Evolutionary conservation across 345 rosid species (phyloP), one percentile per base, ranked within the genome.

Genomic region (Populus ilicifolia): DNA sequence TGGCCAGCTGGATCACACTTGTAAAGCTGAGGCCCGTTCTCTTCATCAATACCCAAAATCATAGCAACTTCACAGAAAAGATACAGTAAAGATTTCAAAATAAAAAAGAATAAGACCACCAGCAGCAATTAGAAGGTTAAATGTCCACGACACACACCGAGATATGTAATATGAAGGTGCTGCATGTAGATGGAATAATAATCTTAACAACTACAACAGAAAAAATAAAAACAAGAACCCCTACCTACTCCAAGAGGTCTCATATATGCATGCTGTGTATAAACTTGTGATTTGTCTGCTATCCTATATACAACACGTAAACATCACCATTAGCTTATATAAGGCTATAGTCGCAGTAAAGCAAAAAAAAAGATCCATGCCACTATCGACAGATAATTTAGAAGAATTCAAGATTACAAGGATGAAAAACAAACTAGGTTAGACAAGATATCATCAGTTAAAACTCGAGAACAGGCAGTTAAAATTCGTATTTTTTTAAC

Each of bases 1-100:
- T 91, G 98, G 74, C 99, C 98, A 41, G 99, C 99, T 56, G 99
- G 99, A 79, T 96, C 99, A 88, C 98, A 96, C 75, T 96, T 94
- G 86, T 90, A 96, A 35, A 96, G 94, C 64, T 86, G 86, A 59
- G 99, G 97, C 71, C 99, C 99, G 67, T 78, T 83, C 88, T 96
- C 99, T 72, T 96, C 99, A 81, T 96, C 99, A 75, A 96, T 90
- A 67, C 97, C 97, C 84, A 96, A 78, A 74, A 96, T 93, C 97
- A 96, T 92, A 54, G 98, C 97, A 92, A 96, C 99, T 96, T 79
- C 77, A 73, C 78, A 69, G 70, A 33, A 21, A 67, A 44, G 52
- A 56, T 67, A 82, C 44, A 23, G 43, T 38, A 71, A 83, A 44
- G 5, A 62, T 59, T 11, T 59, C 64, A 59, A 59, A 59, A 59